Conservation (phyloP, 306 rosid species). For the Prunus persica region Prunus_persica_NCBIv2 NC_034015.1:19983001-19983500, state of each 20-base stretch:
- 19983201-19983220: background rate
- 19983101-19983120: slow-evolving; percentile 46
- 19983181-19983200: slow-evolving; percentile 15
- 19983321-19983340: slow-evolving; percentile 6
- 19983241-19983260: slow-evolving; percentile 23
- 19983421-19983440: background rate
- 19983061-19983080: slow-evolving; percentile 17
- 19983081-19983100: slow-evolving; percentile 58
- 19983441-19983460: background rate
- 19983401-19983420: background rate
- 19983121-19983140: slow-evolving; percentile 35
- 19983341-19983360: slow-evolving; percentile 2
- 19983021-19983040: background rate
- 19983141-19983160: slow-evolving; percentile 55
- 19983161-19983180: slow-evolving; percentile 25
- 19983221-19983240: slow-evolving; percentile 19
- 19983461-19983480: background rate
- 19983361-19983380: background rate
- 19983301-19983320: background rate
- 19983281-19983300: slow-evolving; percentile 24
- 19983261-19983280: slow-evolving; percentile 22
- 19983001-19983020: no score
- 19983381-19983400: background rate
- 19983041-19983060: background rate
- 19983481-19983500: no score